A percentile compares a stretch with the other conserved stretches of the same genome.
Conservation (phyloP, 805 yeast genomes). For the Kodamaea sagamina region DNA sequence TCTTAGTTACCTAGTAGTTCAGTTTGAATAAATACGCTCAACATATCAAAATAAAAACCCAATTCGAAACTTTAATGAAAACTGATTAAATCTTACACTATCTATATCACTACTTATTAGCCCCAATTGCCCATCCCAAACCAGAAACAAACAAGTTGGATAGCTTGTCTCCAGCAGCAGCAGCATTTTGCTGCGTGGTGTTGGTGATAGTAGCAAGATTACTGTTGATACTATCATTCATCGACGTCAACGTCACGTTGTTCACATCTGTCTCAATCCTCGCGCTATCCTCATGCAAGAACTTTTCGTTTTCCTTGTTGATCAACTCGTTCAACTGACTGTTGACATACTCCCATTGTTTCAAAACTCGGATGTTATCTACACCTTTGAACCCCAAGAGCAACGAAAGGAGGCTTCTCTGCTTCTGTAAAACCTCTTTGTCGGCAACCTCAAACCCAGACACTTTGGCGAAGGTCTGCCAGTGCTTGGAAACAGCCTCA, state of each 20-base stretch:
- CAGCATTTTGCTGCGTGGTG: constrained; percentile 24
- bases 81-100: too few relatives aligned
- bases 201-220: constrained; percentile 20
- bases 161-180: constrained; percentile 46
- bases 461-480: constrained; percentile 52
- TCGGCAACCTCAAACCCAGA: constrained; percentile 24
- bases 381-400: constrained; percentile 48
- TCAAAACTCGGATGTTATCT: constrained; percentile 23
- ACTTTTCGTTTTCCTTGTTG: constrained; percentile 5
- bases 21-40: too few relatives aligned
- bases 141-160: constrained; percentile 55
- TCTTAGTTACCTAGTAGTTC: too few relatives aligned
- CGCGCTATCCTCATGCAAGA: constrained; percentile 20
- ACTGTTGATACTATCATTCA: constrained; percentile 6
- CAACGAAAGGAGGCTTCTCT: constrained; percentile 48
- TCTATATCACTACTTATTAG: constrained; percentile 34
- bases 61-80: too few relatives aligned
- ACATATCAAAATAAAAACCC: too few relatives aligned
- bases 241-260: constrained; percentile 16
- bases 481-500: constrained; percentile 22
- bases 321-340: constrained; percentile 7
- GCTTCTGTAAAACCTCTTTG: constrained; percentile 41
- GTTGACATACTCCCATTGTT: constrained; percentile 11
- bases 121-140: constrained; percentile 66
- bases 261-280: constrained; percentile 26